Conservation (phyloP, 441 rosid species). For the Pelargonium fulgidum region DNA sequence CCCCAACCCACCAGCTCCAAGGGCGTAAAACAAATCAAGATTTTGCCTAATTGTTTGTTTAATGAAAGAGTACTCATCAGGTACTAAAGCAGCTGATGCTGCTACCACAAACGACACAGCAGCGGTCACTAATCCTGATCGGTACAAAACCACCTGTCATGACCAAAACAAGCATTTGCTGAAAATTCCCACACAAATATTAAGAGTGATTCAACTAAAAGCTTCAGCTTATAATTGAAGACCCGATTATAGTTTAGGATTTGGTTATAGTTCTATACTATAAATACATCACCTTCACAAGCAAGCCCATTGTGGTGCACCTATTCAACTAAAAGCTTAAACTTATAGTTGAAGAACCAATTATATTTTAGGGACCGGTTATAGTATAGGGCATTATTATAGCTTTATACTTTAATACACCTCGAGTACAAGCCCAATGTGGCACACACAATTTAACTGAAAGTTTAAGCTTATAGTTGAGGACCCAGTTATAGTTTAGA, state of each 20-base stretch:
- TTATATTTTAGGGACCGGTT: too few relatives aligned
- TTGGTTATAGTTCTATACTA: too few relatives aligned
- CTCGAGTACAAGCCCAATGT: too few relatives aligned
- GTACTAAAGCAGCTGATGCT: constrained; percentile 67
- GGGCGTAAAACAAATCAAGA: constrained; percentile 50
- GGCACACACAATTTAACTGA: too few relatives aligned
- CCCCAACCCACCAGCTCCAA: constrained; percentile 79
- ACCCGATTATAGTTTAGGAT: not conserved
- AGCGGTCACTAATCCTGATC: constrained; percentile 75
- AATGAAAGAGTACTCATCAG: constrained; percentile 33
- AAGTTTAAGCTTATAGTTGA: too few relatives aligned
- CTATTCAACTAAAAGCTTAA: too few relatives aligned
- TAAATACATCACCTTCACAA: too few relatives aligned
- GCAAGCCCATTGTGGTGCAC: too few relatives aligned
- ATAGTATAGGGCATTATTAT: too few relatives aligned
- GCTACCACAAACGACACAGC: constrained; percentile 71
- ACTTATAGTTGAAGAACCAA: not conserved
- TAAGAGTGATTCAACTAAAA: too few relatives aligned
- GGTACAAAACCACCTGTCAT: constrained; percentile 69
- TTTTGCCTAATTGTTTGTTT: constrained; percentile 50
- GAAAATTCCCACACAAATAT: not conserved
- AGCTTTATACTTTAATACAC: too few relatives aligned
- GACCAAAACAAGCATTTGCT: constrained; percentile 9
- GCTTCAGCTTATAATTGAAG: not conserved
- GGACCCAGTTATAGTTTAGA: too few relatives aligned